Conservation (phyloP, 805 yeast species). For the Myxozyma sirexii region DNA sequence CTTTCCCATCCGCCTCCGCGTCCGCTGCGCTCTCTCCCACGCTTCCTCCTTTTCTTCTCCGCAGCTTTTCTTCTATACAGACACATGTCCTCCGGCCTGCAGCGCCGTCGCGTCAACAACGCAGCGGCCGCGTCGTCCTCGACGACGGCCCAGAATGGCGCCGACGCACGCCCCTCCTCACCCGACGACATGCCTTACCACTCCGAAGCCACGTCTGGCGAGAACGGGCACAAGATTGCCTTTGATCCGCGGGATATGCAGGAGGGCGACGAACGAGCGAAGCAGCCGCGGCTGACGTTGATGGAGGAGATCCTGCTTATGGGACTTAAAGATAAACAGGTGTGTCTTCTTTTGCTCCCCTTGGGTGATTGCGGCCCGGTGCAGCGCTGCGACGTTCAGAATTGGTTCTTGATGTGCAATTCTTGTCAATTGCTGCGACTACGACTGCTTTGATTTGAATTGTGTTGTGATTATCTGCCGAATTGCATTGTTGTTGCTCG, state of each 20-base stretch:
- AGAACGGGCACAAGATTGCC: conserved; percentile 66
- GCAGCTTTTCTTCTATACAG: background rate
- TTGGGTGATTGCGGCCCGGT: too few species aligned
- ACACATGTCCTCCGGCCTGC: conserved; percentile 34
- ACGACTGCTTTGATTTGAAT: background rate
- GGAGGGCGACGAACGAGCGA: conserved; percentile 49
- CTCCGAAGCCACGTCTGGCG: conserved; percentile 16
- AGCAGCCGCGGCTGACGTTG: conserved; percentile 75
- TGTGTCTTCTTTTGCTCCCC: background rate
- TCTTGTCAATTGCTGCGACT: too few species aligned
- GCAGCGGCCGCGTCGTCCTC: conserved; percentile 12
- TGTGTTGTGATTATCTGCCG: background rate
- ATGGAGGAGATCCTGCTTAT: conserved; percentile 95
- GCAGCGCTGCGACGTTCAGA: too few species aligned
- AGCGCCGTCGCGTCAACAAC: conserved; percentile 33
- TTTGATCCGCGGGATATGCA: conserved; percentile 74
- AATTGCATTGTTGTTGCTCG: background rate
- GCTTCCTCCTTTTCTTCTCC: background rate
- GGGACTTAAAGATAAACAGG: conserved; percentile 91
- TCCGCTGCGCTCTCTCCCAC: background rate
- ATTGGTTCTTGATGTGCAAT: background rate
- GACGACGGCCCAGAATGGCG: background rate
- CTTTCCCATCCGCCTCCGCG: background rate
- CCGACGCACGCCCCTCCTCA: background rate
- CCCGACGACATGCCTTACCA: conserved; percentile 13